Conservation (phyloP, 2,329 filamentous ascomycete species). For the Fusarium kyushuense region DNA sequence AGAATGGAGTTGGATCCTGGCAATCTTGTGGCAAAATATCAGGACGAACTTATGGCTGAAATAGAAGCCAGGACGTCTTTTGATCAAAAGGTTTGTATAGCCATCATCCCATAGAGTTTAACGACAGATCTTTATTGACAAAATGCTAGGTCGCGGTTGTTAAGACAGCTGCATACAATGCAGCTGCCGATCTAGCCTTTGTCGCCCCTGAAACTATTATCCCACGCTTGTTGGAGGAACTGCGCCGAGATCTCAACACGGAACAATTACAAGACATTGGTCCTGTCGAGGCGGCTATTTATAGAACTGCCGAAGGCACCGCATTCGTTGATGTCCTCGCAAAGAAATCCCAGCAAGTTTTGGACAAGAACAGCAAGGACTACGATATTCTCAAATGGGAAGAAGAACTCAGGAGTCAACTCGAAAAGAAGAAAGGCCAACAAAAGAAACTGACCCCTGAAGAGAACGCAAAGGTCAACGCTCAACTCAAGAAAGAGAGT, state of each 20-base stretch:
- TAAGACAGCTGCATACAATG: slow-evolving; percentile 80
- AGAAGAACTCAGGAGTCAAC: slow-evolving; percentile 84
- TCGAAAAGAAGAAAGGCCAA: slow-evolving; percentile 93
- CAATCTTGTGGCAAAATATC: slow-evolving; percentile 73
- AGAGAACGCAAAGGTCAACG: slow-evolving; percentile 89
- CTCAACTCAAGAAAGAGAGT: slow-evolving; percentile 88
- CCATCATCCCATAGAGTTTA: background rate
- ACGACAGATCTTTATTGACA: slow-evolving; percentile 20
- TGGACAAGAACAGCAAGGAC: slow-evolving; percentile 92
- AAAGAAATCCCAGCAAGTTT: slow-evolving; percentile 77
- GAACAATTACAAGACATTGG: slow-evolving; percentile 78
- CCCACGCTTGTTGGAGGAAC: slow-evolving; percentile 78
- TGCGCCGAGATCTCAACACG: slow-evolving; percentile 79
- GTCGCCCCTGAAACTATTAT: slow-evolving; percentile 88
- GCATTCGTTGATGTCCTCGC: slow-evolving; percentile 91
- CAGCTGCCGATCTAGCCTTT: slow-evolving; percentile 91
- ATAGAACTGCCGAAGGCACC: slow-evolving; percentile 88
- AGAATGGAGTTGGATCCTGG: slow-evolving; percentile 86
- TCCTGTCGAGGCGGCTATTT: slow-evolving; percentile 91
- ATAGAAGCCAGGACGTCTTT: slow-evolving; percentile 66
- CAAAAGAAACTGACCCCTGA: slow-evolving; percentile 92
- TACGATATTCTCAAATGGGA: slow-evolving; percentile 98
- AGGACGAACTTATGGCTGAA: slow-evolving; percentile 74
- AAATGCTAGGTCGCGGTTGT: slow-evolving; percentile 53
- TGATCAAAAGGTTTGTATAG: slow-evolving; percentile 64